Conservation (phyloP, 352 stramenopile species). For the Globisporangium rhizosaccharum region DNA sequence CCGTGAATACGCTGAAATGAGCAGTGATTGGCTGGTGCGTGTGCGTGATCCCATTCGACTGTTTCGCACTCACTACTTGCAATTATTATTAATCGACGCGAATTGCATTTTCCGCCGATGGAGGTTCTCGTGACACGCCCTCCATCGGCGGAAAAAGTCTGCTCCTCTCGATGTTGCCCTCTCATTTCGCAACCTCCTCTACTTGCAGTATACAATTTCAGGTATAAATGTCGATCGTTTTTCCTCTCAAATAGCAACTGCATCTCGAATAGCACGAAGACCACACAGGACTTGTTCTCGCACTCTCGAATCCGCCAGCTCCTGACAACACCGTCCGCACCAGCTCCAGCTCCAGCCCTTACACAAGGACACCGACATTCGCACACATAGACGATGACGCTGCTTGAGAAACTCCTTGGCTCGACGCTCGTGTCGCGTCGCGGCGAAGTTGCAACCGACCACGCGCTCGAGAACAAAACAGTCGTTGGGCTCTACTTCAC, state of each 20-base stretch:
- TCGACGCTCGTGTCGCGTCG: conserved; percentile 42
- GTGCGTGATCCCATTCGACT: too few species aligned
- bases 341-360: background rate
- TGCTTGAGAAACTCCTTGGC: conserved; percentile 55
- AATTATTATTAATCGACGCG: background rate
- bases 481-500: conserved; percentile 67
- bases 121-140: background rate
- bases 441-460: conserved; percentile 38
- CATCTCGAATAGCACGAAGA: background rate
- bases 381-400: conserved; percentile 24
- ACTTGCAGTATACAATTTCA: too few species aligned
- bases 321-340: background rate
- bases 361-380: background rate
- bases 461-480: conserved; percentile 48
- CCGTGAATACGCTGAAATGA: background rate
- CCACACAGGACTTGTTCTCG: background rate
- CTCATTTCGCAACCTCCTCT: conserved; percentile 4
- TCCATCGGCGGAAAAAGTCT: conserved; percentile 34
- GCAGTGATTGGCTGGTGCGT: too few species aligned
- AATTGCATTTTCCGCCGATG: background rate
- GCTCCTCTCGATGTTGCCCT: conserved; percentile 1
- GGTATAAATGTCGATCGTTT: background rate
- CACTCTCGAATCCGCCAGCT: conserved; percentile 12
- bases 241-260: background rate
- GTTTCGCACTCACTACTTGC: background rate